Percentiles rank a stretch among this genome's conserved stretches.
Evolutionary conservation across 1,139 yeast genomes (phyloP).

Genomic region (Hyphopichia fennica): DNA sequence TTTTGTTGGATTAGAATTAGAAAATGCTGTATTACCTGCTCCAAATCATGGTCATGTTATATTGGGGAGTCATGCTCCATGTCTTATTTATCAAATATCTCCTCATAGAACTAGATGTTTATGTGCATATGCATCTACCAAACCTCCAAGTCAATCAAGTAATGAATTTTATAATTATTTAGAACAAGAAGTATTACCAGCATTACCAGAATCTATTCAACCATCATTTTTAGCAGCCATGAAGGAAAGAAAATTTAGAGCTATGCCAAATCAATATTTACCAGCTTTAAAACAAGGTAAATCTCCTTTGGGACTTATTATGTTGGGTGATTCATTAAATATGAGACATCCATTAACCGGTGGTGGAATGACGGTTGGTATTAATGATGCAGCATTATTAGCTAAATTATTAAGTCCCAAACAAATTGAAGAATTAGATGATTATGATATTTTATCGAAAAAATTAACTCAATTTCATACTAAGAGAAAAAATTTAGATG

Average conservation of each 20-base stretch:
- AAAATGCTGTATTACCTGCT: constrained; percentile 70
- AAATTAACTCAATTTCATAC: constrained; percentile 68
- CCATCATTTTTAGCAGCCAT: constrained; percentile 62
- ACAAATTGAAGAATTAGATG: constrained; percentile 56
- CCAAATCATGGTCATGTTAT: constrained; percentile 87
- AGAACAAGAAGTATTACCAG: constrained; percentile 58
- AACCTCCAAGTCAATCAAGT: constrained; percentile 65
- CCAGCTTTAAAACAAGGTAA: constrained; percentile 67
- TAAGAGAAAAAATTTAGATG: constrained; percentile 73
- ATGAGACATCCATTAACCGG: constrained; percentile 99
- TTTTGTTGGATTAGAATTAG: constrained; percentile 79
- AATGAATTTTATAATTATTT: constrained; percentile 66
- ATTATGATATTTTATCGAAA: constrained; percentile 53
- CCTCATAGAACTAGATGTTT: constrained; percentile 81
- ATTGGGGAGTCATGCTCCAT: constrained; percentile 83
- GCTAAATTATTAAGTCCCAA: constrained; percentile 59
- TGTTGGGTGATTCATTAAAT: constrained; percentile 91
- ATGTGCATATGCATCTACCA: constrained; percentile 79
- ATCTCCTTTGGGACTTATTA: constrained; percentile 70
- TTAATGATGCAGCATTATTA: constrained; percentile 77
- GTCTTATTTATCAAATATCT: constrained; percentile 83
- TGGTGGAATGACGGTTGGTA: constrained; percentile 98
- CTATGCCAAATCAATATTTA: constrained; percentile 94
- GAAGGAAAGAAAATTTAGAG: constrained; percentile 54
- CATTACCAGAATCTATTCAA: constrained; percentile 61